Conservation (phyloP, 2,329 filamentous ascomycete species). For the Colletotrichum musicola region DNA sequence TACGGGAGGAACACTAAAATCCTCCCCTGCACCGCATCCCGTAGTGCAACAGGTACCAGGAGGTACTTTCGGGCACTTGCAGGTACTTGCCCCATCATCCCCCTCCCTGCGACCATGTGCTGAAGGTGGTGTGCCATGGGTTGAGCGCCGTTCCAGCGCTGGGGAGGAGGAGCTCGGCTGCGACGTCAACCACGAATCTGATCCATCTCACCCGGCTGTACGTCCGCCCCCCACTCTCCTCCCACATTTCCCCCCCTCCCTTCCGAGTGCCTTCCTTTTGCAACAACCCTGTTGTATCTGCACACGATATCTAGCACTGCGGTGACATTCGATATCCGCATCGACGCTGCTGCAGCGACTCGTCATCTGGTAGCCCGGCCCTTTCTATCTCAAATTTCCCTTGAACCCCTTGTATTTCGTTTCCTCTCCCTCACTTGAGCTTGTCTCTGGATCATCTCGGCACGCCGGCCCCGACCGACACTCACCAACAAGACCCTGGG, state of each 20-base stretch:
- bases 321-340: conserved; percentile 16
- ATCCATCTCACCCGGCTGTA: too few relatives aligned
- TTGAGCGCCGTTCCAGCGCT: conserved; percentile 13
- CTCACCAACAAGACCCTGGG: conserved; percentile 4
- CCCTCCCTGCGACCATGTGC: conserved; percentile 29
- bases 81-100: not conserved
- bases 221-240: not conserved
- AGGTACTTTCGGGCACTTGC: not conserved
- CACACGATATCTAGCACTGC: not conserved
- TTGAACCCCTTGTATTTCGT: conserved; percentile 17
- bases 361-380: conserved; percentile 12
- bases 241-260: conserved; percentile 11
- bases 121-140: not conserved
- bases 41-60: not conserved
- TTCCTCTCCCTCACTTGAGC: conserved; percentile 19
- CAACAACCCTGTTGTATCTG: not conserved
- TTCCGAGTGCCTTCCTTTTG: not conserved
- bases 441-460: conserved; percentile 17
- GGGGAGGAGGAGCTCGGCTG: too few relatives aligned
- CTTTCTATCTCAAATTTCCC: conserved; percentile 16
- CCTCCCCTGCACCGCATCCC: conserved; percentile 26
- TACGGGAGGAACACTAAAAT: conserved; percentile 24
- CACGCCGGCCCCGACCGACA: not conserved
- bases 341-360: conserved; percentile 4
- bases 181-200: not conserved